These are phyloP conservation scores for Penicillium sp. DNA, from an alignment of 2,329 filamentous ascomycete species.

Conservation along the genomic window DNA sequence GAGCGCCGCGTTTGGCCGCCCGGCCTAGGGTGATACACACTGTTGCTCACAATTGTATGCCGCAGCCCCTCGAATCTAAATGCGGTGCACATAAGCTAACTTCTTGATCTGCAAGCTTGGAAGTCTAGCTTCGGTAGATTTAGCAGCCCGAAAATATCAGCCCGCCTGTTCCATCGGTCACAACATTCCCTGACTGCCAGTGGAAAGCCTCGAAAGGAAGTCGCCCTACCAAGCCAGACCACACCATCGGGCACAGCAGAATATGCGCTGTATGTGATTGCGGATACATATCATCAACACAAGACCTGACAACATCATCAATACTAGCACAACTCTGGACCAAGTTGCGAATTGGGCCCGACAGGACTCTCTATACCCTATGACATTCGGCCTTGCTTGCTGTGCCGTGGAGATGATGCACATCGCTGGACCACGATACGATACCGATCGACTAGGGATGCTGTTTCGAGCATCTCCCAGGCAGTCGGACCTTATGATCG, in stretches of 20 bases:
- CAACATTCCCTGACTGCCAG: background rate
- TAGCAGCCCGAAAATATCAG: background rate
- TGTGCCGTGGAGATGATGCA: conserved; percentile 96
- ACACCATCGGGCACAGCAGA: conserved; percentile 54
- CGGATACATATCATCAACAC: too few relatives aligned
- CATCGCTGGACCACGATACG: conserved; percentile 83
- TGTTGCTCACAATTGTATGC: too few relatives aligned
- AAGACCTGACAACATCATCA: background rate
- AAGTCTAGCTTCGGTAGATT: background rate
- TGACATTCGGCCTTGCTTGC: conserved; percentile 90
- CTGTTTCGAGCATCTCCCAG: conserved; percentile 85
- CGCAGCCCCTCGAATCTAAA: too few relatives aligned
- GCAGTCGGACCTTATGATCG: conserved; percentile 89
- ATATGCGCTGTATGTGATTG: conserved; percentile 48
- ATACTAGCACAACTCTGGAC: conserved; percentile 54
- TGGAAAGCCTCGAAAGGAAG: conserved; percentile 50
- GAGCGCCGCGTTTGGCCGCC: too few relatives aligned
- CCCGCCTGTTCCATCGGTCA: background rate
- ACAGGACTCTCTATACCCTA: conserved; percentile 85
- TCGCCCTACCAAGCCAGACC: conserved; percentile 52
- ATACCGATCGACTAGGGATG: conserved; percentile 83
- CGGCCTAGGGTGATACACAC: too few relatives aligned
- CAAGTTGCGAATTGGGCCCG: conserved; percentile 85
- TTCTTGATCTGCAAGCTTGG: too few relatives aligned
- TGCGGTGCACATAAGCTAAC: too few relatives aligned